phyloP scores from a whole-genome alignment of 176 grass and related monocot genomes.

The Cocos nucifera region DNA sequence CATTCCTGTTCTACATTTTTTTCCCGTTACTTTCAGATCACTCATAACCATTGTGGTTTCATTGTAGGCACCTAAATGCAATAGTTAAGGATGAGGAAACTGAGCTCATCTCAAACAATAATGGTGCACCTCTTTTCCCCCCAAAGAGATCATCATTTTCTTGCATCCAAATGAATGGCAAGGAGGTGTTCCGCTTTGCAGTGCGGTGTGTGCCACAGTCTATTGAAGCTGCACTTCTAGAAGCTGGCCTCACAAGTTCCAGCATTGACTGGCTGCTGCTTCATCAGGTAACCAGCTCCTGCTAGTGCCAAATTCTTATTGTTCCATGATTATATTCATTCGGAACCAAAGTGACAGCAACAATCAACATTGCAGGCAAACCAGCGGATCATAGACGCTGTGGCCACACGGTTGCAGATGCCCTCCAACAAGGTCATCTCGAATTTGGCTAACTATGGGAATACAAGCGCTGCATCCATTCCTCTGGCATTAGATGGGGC shows the following conservation, averaged over 20 bases:
- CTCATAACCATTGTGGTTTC: background rate
- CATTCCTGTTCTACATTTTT: no score
- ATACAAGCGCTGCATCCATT: conserved; percentile 85
- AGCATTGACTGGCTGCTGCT: conserved; percentile 87
- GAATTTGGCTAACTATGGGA: conserved; percentile 90
- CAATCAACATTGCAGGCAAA: conserved; percentile 46
- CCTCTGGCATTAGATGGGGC: conserved; percentile 91
- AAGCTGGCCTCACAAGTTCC: conserved; percentile 59
- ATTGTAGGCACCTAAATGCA: conserved; percentile 56
- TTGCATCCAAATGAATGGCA: conserved; percentile 88
- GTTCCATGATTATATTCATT: no score
- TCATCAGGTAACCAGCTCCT: conserved; percentile 69
- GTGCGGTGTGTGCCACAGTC: conserved; percentile 69
- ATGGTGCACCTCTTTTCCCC: conserved; percentile 50
- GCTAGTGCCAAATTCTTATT: background rate
- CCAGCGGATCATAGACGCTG: conserved; percentile 84
- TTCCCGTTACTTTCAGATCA: no score
- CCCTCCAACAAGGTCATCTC: conserved; percentile 90
- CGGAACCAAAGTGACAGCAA: background rate
- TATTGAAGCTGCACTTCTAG: conserved; percentile 64
- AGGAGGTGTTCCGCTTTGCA: conserved; percentile 96
- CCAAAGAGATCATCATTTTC: conserved; percentile 68
- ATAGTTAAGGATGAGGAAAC: conserved; percentile 11
- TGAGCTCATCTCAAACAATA: conserved; percentile 37
- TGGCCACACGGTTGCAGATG: conserved; percentile 54